Evolutionary conservation across 139 green algal genomes (phyloP).

Genomic region (Picochlorum sp.): DNA sequence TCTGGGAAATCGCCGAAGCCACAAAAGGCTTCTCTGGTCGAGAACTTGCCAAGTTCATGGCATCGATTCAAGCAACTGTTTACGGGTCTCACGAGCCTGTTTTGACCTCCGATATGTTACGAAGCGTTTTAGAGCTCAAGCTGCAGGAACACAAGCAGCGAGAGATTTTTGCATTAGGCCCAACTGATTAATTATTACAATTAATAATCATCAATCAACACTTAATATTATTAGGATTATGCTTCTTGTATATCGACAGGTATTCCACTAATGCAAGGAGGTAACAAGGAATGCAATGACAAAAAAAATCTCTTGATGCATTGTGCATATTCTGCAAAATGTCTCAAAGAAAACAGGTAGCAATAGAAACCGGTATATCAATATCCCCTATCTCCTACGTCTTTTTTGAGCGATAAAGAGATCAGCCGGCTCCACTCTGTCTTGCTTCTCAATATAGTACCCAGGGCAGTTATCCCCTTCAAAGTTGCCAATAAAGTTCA

Average conservation of each 20-base stretch:
- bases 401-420: not conserved
- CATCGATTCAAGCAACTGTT: conserved; percentile 73
- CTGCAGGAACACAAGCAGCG: conserved; percentile 23
- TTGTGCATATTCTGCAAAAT: no score
- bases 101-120: conserved; percentile 61
- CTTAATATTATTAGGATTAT: no score
- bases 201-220: no score
- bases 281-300: no score
- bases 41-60: conserved; percentile 94
- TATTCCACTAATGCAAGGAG: no score
- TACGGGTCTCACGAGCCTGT: conserved; percentile 65
- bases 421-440: not conserved
- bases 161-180: conserved; percentile 7
- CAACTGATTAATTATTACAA: not conserved
- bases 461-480: not conserved
- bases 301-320: no score
- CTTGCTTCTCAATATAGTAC: not conserved
- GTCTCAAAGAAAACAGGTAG: not conserved
- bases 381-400: not conserved
- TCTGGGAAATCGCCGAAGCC: conserved; percentile 51
- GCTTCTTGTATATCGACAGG: no score
- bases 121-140: conserved; percentile 36
- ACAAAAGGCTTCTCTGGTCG: conserved; percentile 86
- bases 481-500: conserved; percentile 2
- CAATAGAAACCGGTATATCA: conserved; percentile 3